Base-by-base conservation (phyloP, 129 eudicot genomes). In the Tanacetum coccineum region DNA sequence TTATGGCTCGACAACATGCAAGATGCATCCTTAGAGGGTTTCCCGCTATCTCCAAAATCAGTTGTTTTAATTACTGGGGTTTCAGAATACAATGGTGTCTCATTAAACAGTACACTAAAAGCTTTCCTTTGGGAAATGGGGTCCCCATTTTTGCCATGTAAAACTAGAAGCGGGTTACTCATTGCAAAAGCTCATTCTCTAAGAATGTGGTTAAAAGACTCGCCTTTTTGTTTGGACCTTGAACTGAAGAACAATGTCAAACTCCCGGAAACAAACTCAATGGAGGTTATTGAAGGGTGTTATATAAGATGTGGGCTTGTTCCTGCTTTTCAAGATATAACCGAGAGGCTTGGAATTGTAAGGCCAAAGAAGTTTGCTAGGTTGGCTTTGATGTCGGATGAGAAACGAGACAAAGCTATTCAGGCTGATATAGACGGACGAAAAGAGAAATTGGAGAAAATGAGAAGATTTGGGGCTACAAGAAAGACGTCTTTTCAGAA, bases 1-100 rank as follows among this genome's bases (percentile, higher is more conserved):
- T 74, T 91, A 74, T 91, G 98, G 98, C 95, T 91, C 65, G 98
- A 91, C 80, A 87, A 79, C 74, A 88, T 91, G 98, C 98, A 91
- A 89, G 98, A 91, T 72, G 98, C 98, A 60, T 88, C 98, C 26
- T 67, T 88, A 63, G 82, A 87, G 74, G 98, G 96, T 40, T 74
- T 49, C 13, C 98, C 96, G 1, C 82, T 81, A 73, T 91, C 96
- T 63, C 91, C 98, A 55, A 91, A 91, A 61, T 87, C 98, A 3
- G 96, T 91, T 22, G 90, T 87, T 18, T 81, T 91, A 45, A 85
- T 88, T 56, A 91, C 96, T 13, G 98, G 49, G 49, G 80, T 82
- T 66, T 79, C 98, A 3, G 93, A 79, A 52, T 88, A 88, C 79
- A 91, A 91, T 73, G 71, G 71, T 21, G 86, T 91, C 32, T 91